Evolutionary conservation across 179 eudicot species (phyloP).

Genomic region (Heliamphora pulchella): DNA sequence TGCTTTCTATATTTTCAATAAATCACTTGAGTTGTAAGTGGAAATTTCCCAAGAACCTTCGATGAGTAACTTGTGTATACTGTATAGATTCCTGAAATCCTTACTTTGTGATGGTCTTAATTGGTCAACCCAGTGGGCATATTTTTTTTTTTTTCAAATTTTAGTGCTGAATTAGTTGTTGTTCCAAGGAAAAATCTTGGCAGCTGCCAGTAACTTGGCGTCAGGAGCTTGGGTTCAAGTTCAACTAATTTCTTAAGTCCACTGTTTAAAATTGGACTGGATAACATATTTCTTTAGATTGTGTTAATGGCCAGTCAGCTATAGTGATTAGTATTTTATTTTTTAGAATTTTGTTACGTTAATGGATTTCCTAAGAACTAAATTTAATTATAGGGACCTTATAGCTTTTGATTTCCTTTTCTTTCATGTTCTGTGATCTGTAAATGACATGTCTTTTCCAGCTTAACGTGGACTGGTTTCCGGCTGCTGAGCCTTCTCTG

Average conservation of each 20-base stretch:
- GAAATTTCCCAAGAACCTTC: constrained; percentile 25
- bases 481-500: constrained; percentile 65
- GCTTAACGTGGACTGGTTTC: constrained; percentile 70
- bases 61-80: too few relatives aligned
- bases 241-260: too few relatives aligned
- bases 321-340: background rate
- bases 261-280: too few relatives aligned
- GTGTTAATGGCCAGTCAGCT: too few relatives aligned
- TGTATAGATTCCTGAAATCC: background rate
- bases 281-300: too few relatives aligned
- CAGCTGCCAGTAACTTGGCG: too few relatives aligned
- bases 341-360: background rate
- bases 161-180: background rate
- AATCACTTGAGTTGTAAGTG: constrained; percentile 23
- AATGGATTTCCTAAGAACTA: background rate
- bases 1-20: background rate
- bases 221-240: too few relatives aligned
- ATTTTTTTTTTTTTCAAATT: too few relatives aligned
- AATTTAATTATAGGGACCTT: background rate
- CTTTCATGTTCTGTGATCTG: background rate
- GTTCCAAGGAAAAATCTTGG: background rate
- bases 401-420: background rate
- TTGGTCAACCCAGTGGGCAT: constrained; percentile 2
- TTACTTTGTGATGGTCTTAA: background rate
- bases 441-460: constrained; percentile 26